Percentiles rank a stretch among this genome's conserved stretches.
Evolutionary conservation across 441 rosid species (phyloP).

Genomic region (Geranium incanum): DNA sequence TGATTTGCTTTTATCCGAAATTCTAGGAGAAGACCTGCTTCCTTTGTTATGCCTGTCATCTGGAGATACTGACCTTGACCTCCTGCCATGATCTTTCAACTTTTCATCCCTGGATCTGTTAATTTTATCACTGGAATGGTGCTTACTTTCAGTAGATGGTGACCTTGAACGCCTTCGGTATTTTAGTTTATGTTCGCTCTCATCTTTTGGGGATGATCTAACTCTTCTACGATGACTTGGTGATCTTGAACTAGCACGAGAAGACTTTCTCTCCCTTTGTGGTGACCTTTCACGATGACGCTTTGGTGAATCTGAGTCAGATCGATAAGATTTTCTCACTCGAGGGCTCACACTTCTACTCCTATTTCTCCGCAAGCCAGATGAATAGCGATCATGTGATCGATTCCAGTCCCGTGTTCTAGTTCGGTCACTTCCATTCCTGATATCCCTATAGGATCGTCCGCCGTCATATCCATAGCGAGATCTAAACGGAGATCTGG

Average conservation of each 20-base stretch:
- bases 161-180: slow-evolving; percentile 53
- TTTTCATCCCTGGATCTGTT: slow-evolving; percentile 37
- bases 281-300: slow-evolving; percentile 47
- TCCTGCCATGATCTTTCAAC: slow-evolving; percentile 34
- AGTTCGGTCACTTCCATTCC: slow-evolving; percentile 45
- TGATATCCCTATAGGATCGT: slow-evolving; percentile 45
- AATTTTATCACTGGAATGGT: slow-evolving; percentile 32
- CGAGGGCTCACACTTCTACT: slow-evolving; percentile 66
- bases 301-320: slow-evolving; percentile 54
- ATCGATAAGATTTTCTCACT: slow-evolving; percentile 42
- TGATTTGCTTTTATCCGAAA: slow-evolving; percentile 39
- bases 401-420: slow-evolving; percentile 48
- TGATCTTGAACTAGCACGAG: slow-evolving; percentile 54
- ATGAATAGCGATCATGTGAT: slow-evolving; percentile 45
- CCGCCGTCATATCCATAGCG: slow-evolving; percentile 53
- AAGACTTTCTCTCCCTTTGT: slow-evolving; percentile 38
- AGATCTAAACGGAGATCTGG: slow-evolving; percentile 63
- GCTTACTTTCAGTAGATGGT: slow-evolving; percentile 41
- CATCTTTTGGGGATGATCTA: slow-evolving; percentile 49
- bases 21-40: slow-evolving; percentile 45
- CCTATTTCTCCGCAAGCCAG: slow-evolving; percentile 60
- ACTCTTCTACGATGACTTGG: slow-evolving; percentile 50
- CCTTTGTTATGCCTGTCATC: slow-evolving; percentile 36
- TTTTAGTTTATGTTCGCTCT: slow-evolving; percentile 37
- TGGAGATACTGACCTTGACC: slow-evolving; percentile 50